Evolutionary conservation across 805 yeast species (phyloP).

Genomic region (Maudiozyma bulderi): DNA sequence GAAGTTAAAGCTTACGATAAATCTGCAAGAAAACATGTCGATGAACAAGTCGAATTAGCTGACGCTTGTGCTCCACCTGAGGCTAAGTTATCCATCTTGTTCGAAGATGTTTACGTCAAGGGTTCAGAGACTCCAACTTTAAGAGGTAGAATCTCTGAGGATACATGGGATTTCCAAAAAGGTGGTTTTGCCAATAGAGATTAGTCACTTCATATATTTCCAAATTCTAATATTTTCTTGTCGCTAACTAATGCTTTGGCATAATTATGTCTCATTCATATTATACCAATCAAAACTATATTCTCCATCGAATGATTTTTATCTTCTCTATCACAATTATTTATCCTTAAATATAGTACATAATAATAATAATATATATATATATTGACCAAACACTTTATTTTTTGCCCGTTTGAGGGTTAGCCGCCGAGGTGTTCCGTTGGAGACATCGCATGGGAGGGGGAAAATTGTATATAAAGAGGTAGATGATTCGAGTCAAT

Average conservation of each 20-base stretch:
- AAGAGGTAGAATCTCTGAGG: slow-evolving; percentile 95
- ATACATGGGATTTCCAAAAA: slow-evolving; percentile 72
- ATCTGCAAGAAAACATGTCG: slow-evolving; percentile 91
- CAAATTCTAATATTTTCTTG: neutral
- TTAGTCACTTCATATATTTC: slow-evolving; percentile 3
- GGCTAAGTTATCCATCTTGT: slow-evolving; percentile 86
- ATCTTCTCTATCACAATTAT: no score
- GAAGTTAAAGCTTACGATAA: slow-evolving; percentile 93
- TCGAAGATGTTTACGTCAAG: slow-evolving; percentile 92
- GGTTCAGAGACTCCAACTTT: slow-evolving; percentile 87
- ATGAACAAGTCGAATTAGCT: slow-evolving; percentile 87
- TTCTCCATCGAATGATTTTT: no score
- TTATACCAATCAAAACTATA: no score
- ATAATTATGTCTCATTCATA: neutral
- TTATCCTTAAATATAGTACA: no score
- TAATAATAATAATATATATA: no score
- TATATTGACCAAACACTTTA: no score
- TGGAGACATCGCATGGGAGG: no score
- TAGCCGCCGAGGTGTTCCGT: no score
- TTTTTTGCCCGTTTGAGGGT: no score
- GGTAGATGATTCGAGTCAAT: no score
- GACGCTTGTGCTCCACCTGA: slow-evolving; percentile 93
- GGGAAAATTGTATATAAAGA: no score
- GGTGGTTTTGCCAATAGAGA: slow-evolving; percentile 33
- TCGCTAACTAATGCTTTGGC: neutral